Percentiles rank a stretch among this genome's conserved stretches.
phyloP scores from a whole-genome alignment of 1,139 yeast species.

The Sporopachydermia cereana region DNA sequence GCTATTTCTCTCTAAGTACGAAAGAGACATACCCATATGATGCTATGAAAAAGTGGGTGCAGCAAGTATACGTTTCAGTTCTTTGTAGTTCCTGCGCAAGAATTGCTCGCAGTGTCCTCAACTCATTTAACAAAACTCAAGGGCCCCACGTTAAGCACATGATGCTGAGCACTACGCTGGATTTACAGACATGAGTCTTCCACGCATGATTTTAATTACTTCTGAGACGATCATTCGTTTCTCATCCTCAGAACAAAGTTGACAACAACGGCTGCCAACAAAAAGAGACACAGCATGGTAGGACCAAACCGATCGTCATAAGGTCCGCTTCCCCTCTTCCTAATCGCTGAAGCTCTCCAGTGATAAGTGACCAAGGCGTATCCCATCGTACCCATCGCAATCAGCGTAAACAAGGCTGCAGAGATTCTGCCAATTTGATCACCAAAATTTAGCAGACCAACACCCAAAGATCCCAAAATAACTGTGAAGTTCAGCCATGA shows the following conservation, averaged over 20 bases:
- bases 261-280: conserved; percentile 83
- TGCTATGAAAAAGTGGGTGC: too few species aligned
- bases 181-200: too few species aligned
- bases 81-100: too few species aligned
- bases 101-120: too few species aligned
- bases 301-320: conserved; percentile 98
- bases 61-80: too few species aligned
- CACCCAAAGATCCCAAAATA: conserved; percentile 90
- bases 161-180: too few species aligned
- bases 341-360: conserved; percentile 98
- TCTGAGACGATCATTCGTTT: conserved; percentile 7
- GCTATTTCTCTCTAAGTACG: too few species aligned
- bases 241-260: conserved; percentile 80
- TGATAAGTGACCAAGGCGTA: conserved; percentile 93
- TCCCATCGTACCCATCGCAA: conserved; percentile 95
- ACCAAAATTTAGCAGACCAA: conserved; percentile 92
- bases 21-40: too few species aligned
- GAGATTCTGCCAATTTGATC: conserved; percentile 86
- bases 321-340: conserved; percentile 96
- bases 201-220: neutral
- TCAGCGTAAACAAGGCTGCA: conserved; percentile 86
- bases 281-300: conserved; percentile 91
- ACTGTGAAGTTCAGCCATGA: conserved; percentile 98
- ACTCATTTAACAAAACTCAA: too few species aligned
- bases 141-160: too few species aligned